phyloP scores from a whole-genome alignment of 2,329 filamentous ascomycete species.

The Cercospora berteroae region DNA sequence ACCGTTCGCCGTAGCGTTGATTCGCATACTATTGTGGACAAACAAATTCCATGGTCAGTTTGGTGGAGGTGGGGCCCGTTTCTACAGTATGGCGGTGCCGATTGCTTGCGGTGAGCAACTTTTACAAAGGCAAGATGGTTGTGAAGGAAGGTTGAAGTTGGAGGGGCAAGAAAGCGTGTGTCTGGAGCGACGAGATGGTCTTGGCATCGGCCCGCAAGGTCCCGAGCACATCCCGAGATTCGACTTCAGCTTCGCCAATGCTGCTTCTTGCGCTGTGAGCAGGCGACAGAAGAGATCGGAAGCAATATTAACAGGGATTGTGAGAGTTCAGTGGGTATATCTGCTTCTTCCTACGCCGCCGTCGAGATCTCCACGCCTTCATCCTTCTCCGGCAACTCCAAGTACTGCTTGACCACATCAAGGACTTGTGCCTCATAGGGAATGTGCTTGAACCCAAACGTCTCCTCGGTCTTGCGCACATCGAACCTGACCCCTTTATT shows the following conservation, averaged over 20 bases:
- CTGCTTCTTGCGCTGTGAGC: neutral
- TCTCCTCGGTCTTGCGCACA: conserved; percentile 14
- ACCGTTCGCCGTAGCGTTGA: neutral
- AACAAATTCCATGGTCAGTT: neutral
- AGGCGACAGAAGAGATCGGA: neutral
- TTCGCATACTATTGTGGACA: neutral
- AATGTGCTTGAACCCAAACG: conserved; percentile 13
- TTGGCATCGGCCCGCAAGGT: neutral
- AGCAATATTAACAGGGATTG: neutral
- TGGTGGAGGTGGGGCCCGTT: neutral
- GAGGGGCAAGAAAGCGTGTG: neutral
- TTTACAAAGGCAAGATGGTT: neutral
- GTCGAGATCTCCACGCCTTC: neutral
- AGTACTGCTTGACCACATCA: conserved; percentile 13
- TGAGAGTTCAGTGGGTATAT: neutral
- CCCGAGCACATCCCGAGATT: neutral
- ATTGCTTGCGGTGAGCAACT: neutral
- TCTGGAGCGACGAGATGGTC: neutral
- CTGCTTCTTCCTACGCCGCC: neutral
- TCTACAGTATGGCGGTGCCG: neutral
- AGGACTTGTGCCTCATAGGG: conserved; percentile 8
- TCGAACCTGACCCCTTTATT: conserved; percentile 4
- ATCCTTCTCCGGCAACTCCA: conserved; percentile 11
- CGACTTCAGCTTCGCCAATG: neutral
- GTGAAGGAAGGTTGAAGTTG: neutral